Percentiles rank a stretch among this genome's conserved stretches.
Evolutionary conservation across 495 filamentous ascomycete species (phyloP).

Genomic region (Penicillium atrosanguineum): DNA sequence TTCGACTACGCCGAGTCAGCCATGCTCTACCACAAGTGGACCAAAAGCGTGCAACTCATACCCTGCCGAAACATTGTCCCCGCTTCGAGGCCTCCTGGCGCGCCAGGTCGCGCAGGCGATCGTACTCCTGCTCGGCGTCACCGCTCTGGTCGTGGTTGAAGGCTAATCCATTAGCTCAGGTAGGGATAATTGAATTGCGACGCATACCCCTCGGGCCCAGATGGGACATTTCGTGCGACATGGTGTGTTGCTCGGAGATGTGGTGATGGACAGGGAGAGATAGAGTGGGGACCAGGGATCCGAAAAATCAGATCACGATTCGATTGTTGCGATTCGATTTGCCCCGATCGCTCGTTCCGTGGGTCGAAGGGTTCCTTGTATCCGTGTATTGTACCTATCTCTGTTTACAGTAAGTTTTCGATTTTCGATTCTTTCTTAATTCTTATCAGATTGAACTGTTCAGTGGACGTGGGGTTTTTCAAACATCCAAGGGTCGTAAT

Average conservation of each 20-base stretch:
- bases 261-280: slow-evolving; percentile 1
- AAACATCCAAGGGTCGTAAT: no score
- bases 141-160: slow-evolving; percentile 72
- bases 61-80: slow-evolving; percentile 68
- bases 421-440: no score
- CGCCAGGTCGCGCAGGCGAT: slow-evolving; percentile 82
- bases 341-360: neutral
- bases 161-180: slow-evolving; percentile 47
- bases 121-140: slow-evolving; percentile 82
- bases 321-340: neutral
- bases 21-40: neutral
- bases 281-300: slow-evolving; percentile 5
- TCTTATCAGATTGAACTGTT: no score
- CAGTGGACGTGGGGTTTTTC: no score
- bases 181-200: neutral
- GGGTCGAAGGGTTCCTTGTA: neutral
- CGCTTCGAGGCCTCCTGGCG: slow-evolving; percentile 74
- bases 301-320: slow-evolving; percentile 20
- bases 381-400: neutral
- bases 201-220: slow-evolving; percentile 53
- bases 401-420: neutral
- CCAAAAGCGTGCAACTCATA: slow-evolving; percentile 27
- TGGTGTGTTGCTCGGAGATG: slow-evolving; percentile 21
- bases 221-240: slow-evolving; percentile 63
- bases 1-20: slow-evolving; percentile 53